Evolutionary conservation across 2,329 filamentous ascomycete species (phyloP).

Genomic region (Teratosphaeria viscida): DNA sequence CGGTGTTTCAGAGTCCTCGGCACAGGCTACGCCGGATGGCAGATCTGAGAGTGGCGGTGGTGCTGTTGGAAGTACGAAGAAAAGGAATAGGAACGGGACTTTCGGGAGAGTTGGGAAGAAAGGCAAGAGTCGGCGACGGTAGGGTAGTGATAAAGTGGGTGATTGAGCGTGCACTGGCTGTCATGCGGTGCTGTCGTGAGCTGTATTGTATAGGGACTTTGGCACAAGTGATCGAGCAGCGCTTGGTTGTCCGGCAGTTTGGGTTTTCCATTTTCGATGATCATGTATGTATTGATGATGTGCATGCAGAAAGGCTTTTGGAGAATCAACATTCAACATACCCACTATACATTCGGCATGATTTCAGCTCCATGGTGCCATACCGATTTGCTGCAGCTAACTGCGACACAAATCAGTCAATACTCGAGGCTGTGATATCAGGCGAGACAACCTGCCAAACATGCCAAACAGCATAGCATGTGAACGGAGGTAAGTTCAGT

Average conservation of each 20-base stretch:
- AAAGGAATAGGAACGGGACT: conserved; percentile 1
- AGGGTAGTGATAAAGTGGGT: neutral
- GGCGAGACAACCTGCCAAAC: no score
- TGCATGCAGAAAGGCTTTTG: neutral
- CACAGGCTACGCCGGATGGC: conserved; percentile 8
- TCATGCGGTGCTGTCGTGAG: neutral
- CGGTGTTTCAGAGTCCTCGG: conserved; percentile 2
- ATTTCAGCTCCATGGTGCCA: no score
- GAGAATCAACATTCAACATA: neutral
- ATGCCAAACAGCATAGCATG: no score
- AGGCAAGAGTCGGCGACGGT: neutral
- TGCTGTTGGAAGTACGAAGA: neutral
- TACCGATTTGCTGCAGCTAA: no score
- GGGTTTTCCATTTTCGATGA: neutral
- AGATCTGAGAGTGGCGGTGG: conserved; percentile 2
- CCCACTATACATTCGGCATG: no score
- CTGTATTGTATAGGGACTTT: neutral
- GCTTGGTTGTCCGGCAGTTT: neutral
- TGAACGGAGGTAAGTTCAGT: no score
- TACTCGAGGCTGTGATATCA: no score
- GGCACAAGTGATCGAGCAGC: neutral
- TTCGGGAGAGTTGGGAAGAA: conserved; percentile 1
- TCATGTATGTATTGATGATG: neutral
- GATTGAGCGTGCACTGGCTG: neutral
- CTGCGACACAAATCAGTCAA: no score